Base-by-base conservation (phyloP, 331 rosid genomes). In the Telfairia occidentalis region DNA sequence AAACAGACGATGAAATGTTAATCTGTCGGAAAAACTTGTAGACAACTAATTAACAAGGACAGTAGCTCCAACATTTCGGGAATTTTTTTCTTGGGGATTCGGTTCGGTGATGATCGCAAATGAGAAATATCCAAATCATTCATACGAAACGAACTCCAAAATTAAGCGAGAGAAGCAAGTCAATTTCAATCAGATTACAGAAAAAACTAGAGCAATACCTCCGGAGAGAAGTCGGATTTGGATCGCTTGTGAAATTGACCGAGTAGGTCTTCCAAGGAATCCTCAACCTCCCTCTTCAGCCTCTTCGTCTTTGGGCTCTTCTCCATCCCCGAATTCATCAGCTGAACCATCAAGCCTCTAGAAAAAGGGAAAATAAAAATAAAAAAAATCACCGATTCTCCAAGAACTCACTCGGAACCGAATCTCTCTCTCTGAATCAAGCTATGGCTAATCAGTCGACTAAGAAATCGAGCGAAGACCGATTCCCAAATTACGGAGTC, bases 261-360 rank as follows among this genome's bases (percentile, higher is more conserved):
- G 46, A 71, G 81, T 30, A 77, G 78, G 18, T 81, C 86, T 9
- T 86, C 87, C 34, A 83, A 53, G 4, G 86, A 48, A 23, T 86
- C 89, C 72, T 81, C 89, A n/a, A 83, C 76, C 79, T 86, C 89
- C 78, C 74, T 15, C 81, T 86, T 86, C 76, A 86, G 84, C 76
- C 79, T 74, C 65, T 61, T 29, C 81, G 80, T 77, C 4, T 63
- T 82, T 77, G 71, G 80, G 77, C 48, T 37, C 64, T 77, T 63
- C 23, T 71, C 55, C 74, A 77, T 63, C 75, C 80, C 87, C 9
- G 54, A 92, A 75, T 73, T 91, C 96, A 88, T 90, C 71, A 84
- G 76, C 81, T 84, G 90, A 55, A 90, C 90, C 92, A 92, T 84
- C 74, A 57, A 80, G 21, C 24, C 64, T 59, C 29, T 35, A 2